A percentile compares a stretch with the other conserved stretches of the same genome.
Conservation (phyloP, 768 basidiomycete genomes). For the Suillus subalutaceus region DNA sequence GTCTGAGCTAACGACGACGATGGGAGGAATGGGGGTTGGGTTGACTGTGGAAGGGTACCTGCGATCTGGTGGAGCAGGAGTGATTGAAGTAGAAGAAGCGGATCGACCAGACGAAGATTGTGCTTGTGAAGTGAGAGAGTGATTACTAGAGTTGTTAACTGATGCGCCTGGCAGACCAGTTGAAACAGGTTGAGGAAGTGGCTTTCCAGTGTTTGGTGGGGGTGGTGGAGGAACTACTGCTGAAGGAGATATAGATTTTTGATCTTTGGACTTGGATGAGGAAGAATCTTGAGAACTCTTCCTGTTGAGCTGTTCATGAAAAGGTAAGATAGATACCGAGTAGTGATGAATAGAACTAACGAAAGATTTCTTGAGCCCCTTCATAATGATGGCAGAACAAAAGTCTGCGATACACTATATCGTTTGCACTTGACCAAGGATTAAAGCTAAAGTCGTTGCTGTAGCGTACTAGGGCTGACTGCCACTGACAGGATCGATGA, state of each 20-base stretch:
- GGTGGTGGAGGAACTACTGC: constrained; percentile 55
- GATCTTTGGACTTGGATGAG: constrained; percentile 70
- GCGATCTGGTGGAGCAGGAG: constrained; percentile 55
- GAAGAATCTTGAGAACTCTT: constrained; percentile 68
- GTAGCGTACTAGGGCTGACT: constrained; percentile 14
- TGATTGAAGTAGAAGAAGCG: constrained; percentile 42
- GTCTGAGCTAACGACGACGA: constrained; percentile 86
- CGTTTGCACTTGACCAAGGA: constrained; percentile 11
- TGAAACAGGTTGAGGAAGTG: constrained; percentile 56
- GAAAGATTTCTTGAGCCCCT: constrained; percentile 83
- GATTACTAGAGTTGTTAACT: constrained; percentile 40
- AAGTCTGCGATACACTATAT: constrained; percentile 17
- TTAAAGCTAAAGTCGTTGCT: constrained; percentile 9
- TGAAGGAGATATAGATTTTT: constrained; percentile 48
- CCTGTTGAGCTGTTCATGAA: constrained; percentile 55
- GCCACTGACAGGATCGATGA: constrained; percentile 37
- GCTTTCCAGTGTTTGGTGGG: constrained; percentile 66
- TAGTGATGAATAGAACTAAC: constrained; percentile 43
- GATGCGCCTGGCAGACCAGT: constrained; percentile 38
- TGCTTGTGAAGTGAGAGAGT: constrained; percentile 44
- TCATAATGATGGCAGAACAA: constrained; percentile 52
- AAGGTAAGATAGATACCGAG: constrained; percentile 22
- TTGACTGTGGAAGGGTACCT: constrained; percentile 46
- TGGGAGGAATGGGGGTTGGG: constrained; percentile 68
- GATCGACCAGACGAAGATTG: constrained; percentile 45